Evolutionary conservation across 768 basidiomycete species (phyloP).

Genomic region (Mycena olivaceomarginata): DNA sequence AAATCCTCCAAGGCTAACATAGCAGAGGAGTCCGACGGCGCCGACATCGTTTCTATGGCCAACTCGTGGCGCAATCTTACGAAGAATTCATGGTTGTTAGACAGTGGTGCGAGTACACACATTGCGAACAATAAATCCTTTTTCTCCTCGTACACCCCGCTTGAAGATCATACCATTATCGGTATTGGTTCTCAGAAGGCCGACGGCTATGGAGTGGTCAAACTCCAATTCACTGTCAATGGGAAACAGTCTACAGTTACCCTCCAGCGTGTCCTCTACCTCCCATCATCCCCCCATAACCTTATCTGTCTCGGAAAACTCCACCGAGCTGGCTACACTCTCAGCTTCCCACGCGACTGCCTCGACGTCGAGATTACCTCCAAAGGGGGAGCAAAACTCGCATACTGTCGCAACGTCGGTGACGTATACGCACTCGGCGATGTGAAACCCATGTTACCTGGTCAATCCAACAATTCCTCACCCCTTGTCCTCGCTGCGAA

Average conservation of each 20-base stretch:
- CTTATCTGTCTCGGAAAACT: conserved; percentile 12
- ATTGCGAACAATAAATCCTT: conserved; percentile 2
- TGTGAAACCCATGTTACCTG: background rate
- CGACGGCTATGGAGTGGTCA: background rate
- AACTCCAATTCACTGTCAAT: background rate
- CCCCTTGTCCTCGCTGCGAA: background rate
- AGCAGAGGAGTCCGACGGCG: too few relatives aligned
- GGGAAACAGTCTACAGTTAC: background rate
- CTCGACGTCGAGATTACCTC: background rate
- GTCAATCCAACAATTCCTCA: background rate
- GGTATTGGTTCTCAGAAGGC: background rate
- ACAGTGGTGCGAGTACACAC: background rate
- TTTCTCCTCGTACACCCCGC: background rate
- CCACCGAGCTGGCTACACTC: conserved; percentile 5
- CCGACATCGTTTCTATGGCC: too few relatives aligned
- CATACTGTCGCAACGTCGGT: conserved; percentile 12
- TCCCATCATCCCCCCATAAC: conserved; percentile 25
- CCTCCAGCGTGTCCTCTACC: conserved; percentile 4
- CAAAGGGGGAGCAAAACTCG: background rate
- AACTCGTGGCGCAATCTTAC: too few relatives aligned
- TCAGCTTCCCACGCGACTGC: background rate
- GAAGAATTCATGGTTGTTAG: background rate
- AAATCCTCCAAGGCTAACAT: too few relatives aligned
- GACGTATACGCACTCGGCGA: conserved; percentile 22
- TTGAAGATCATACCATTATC: background rate